Percentiles rank a stretch among this genome's conserved stretches.
Conservation (phyloP, 1,284 basidiomycete genomes). For the Trichosporon ovoides region DNA sequence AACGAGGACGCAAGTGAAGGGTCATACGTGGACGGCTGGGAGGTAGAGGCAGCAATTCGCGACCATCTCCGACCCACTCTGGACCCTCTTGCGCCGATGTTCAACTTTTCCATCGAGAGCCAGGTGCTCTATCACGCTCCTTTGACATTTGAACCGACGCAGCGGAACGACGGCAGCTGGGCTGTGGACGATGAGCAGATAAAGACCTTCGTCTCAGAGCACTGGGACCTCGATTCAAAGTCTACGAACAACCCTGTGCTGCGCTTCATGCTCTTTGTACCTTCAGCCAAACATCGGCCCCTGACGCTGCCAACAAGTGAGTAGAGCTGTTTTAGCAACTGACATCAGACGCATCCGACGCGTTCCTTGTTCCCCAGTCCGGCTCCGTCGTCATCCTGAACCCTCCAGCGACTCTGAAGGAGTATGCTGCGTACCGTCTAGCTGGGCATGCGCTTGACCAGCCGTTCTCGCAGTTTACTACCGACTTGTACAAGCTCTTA, state of each 20-base stretch:
- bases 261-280: slow-evolving; percentile 87
- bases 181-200: slow-evolving; percentile 71
- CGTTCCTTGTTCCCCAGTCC: slow-evolving; percentile 90
- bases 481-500: slow-evolving; percentile 70
- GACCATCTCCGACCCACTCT: slow-evolving; percentile 67
- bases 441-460: slow-evolving; percentile 50
- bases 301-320: slow-evolving; percentile 52
- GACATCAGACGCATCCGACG: slow-evolving; percentile 26
- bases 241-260: slow-evolving; percentile 81
- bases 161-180: slow-evolving; percentile 47
- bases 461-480: slow-evolving; percentile 65
- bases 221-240: slow-evolving; percentile 69
- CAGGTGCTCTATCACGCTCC: slow-evolving; percentile 91
- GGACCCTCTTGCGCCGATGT: slow-evolving; percentile 59
- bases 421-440: slow-evolving; percentile 26
- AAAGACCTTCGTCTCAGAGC: slow-evolving; percentile 85
- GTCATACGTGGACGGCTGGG: slow-evolving; percentile 62
- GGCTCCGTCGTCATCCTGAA: slow-evolving; percentile 84
- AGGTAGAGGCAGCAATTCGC: slow-evolving; percentile 59
- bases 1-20: slow-evolving; percentile 79
- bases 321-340: not conserved
- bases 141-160: slow-evolving; percentile 65
- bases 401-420: slow-evolving; percentile 42
- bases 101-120: slow-evolving; percentile 89
- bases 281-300: slow-evolving; percentile 64